Evolutionary conservation across 2,329 filamentous ascomycete species (phyloP).

Genomic region (Davidsoniella virescens): DNA sequence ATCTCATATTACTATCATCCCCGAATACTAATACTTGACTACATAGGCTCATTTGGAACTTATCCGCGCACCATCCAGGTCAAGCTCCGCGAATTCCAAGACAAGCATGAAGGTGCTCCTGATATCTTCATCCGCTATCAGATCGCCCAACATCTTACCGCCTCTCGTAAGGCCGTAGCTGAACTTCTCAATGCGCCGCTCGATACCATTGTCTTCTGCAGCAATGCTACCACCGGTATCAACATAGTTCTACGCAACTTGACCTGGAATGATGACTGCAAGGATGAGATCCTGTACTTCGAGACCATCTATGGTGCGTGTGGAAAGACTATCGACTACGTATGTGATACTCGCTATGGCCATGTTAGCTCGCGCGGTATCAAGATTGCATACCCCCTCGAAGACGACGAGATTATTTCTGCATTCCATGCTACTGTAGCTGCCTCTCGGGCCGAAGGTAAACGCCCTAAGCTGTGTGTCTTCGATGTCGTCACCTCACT

Average conservation of each 20-base stretch:
- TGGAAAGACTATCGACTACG: slow-evolving; percentile 52
- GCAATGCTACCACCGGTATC: slow-evolving; percentile 64
- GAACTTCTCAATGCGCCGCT: slow-evolving; percentile 47
- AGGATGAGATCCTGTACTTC: slow-evolving; percentile 68
- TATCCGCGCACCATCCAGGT: slow-evolving; percentile 47
- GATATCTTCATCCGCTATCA: slow-evolving; percentile 63
- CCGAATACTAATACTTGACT: slow-evolving; percentile 9
- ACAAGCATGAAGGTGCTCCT: slow-evolving; percentile 47
- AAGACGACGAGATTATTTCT: slow-evolving; percentile 48
- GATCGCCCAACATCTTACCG: slow-evolving; percentile 45
- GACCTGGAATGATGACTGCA: slow-evolving; percentile 47
- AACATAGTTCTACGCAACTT: slow-evolving; percentile 71
- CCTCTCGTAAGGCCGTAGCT: slow-evolving; percentile 48
- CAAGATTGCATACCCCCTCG: slow-evolving; percentile 48
- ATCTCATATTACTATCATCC: not conserved
- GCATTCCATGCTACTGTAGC: slow-evolving; percentile 44
- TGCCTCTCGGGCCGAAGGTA: slow-evolving; percentile 35
- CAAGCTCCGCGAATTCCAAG: slow-evolving; percentile 47
- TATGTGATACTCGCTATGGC: slow-evolving; percentile 47
- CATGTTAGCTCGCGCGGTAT: slow-evolving; percentile 36
- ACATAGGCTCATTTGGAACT: slow-evolving; percentile 60
- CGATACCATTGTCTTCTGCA: slow-evolving; percentile 57
- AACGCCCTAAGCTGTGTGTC: slow-evolving; percentile 38
- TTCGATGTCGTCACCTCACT: slow-evolving; percentile 70
- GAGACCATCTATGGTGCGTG: slow-evolving; percentile 64